phyloP scores from a whole-genome alignment of 192 early-diverging fungal genomes.

The Linnemannia hyalina region DNA sequence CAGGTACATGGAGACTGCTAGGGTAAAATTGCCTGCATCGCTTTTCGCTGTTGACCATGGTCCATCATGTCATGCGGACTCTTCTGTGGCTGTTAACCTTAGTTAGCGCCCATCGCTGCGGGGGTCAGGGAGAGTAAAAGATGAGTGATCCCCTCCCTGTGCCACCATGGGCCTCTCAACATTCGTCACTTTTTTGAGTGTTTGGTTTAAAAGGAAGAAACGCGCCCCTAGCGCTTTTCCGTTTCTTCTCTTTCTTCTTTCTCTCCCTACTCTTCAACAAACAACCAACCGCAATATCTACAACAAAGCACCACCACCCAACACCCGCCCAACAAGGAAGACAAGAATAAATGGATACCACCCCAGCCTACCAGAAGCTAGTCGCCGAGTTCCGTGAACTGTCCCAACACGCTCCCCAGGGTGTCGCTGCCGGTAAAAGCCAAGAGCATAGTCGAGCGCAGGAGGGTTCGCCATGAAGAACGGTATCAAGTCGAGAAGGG shows the following conservation, averaged over 20 bases:
- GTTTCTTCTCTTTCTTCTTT: not conserved
- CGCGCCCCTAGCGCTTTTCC: not conserved
- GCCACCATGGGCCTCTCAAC: not conserved
- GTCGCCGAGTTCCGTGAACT: constrained; percentile 96
- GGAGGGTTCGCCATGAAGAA: no score
- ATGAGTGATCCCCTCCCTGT: not conserved
- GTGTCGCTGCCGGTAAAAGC: constrained; percentile 84
- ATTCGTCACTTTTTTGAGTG: not conserved
- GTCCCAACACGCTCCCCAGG: constrained; percentile 90
- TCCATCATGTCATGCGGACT: no score
- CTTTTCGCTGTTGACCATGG: no score
- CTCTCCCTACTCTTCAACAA: not conserved
- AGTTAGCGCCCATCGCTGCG: not conserved
- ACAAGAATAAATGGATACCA: not conserved
- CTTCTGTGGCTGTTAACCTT: no score
- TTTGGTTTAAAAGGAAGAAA: not conserved
- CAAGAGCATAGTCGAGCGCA: not conserved
- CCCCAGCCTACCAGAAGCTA: constrained; percentile 87
- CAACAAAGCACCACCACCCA: not conserved
- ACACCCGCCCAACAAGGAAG: not conserved
- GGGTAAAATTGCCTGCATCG: no score
- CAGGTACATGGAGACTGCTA: no score
- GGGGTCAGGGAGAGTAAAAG: not conserved
- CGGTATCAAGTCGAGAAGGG: not conserved
- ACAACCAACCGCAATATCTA: not conserved